phyloP scores from a whole-genome alignment of 305 asterid genomes.

The Euphrasia arctica region DNA sequence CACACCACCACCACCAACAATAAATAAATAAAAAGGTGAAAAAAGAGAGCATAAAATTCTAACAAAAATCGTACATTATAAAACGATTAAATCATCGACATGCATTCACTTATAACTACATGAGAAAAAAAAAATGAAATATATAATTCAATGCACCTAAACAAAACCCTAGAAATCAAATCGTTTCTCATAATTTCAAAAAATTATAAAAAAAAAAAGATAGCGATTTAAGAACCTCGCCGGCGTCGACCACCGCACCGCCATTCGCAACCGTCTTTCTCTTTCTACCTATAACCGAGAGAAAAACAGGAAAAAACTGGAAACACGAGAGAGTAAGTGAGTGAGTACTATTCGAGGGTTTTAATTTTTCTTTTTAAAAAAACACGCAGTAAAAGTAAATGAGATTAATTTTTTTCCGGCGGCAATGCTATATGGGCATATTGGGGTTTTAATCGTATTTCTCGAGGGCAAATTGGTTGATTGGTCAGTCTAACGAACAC shows the following conservation, averaged over 20 bases:
- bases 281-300: constrained; percentile 23
- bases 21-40: background rate
- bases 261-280: constrained; percentile 3
- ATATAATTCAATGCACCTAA: background rate
- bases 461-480: background rate
- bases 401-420: background rate
- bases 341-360: background rate
- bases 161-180: background rate
- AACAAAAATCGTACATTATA: background rate
- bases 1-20: background rate
- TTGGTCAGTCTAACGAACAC: background rate
- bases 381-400: background rate
- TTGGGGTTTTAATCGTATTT: background rate
- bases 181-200: background rate
- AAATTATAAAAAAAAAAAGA: background rate
- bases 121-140: background rate
- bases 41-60: background rate
- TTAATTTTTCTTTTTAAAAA: background rate
- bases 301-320: background rate
- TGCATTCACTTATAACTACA: constrained; percentile 10
- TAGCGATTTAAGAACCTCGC: background rate
- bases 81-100: background rate
- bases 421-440: too few species aligned
- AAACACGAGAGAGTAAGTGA: background rate
- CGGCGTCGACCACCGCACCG: background rate